These are phyloP conservation scores for Aspergillus sp. DNA, from an alignment of 2,329 filamentous ascomycete species.

Conservation along the genomic window DNA sequence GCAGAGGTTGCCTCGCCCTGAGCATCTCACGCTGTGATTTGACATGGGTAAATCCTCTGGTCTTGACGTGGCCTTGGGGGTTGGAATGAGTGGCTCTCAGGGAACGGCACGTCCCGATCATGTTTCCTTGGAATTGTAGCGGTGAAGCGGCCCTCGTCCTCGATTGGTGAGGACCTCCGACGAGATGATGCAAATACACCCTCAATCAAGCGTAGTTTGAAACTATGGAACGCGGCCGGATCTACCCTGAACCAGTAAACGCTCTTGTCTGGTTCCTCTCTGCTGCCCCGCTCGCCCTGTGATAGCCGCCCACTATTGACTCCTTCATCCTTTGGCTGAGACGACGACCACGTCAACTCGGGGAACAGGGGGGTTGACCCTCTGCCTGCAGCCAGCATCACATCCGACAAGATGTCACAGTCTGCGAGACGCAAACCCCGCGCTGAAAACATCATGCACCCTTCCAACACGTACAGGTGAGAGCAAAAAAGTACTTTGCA, in stretches of 20 bases:
- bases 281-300: conserved; percentile 22
- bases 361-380: conserved; percentile 18
- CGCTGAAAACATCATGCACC: conserved; percentile 13
- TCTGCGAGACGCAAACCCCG: conserved; percentile 9
- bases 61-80: conserved; percentile 28
- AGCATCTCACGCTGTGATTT: conserved; percentile 23
- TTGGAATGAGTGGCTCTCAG: conserved; percentile 18
- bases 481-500: conserved; percentile 5
- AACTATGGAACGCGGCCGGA: conserved; percentile 15
- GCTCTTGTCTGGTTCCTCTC: background rate
- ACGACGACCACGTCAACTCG: conserved; percentile 28
- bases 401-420: conserved; percentile 14
- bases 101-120: conserved; percentile 20
- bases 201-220: conserved; percentile 7
- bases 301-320: conserved; percentile 17
- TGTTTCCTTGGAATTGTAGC: conserved; percentile 22
- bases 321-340: conserved; percentile 21
- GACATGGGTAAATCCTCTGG: conserved; percentile 14
- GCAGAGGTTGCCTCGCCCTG: conserved; percentile 24
- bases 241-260: conserved; percentile 22
- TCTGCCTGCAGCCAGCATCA: conserved; percentile 15
- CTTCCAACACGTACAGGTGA: conserved; percentile 1
- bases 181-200: conserved; percentile 16
- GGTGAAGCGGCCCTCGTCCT: conserved; percentile 23
- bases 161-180: conserved; percentile 15